These are phyloP conservation scores for Kandelia obovata DNA, from an alignment of 345 rosid genomes.

Conservation along the genomic window DNA sequence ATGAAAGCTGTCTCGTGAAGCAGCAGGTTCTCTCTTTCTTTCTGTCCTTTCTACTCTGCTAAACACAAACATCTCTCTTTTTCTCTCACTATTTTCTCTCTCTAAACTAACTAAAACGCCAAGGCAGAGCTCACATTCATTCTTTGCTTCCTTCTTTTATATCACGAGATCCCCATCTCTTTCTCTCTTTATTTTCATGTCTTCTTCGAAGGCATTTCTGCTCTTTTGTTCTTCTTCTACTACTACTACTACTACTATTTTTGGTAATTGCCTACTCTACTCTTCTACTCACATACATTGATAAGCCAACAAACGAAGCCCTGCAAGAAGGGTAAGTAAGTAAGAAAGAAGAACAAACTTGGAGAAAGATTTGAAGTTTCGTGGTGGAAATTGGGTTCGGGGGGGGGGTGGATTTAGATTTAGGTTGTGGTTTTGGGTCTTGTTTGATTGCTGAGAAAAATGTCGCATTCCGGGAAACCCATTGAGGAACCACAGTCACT, in stretches of 20 bases:
- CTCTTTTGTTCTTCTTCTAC: slow-evolving; percentile 11
- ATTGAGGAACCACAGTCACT: slow-evolving; percentile 9
- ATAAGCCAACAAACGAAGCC: neutral
- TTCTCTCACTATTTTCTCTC: neutral
- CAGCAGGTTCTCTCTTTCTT: slow-evolving; percentile 20
- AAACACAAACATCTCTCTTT: neutral
- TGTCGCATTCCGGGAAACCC: slow-evolving; percentile 64
- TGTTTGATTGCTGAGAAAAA: slow-evolving; percentile 1
- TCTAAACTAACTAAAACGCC: neutral
- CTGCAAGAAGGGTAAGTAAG: no score
- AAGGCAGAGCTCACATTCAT: slow-evolving; percentile 40
- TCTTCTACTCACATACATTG: neutral
- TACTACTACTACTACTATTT: neutral
- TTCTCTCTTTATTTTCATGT: slow-evolving; percentile 23
- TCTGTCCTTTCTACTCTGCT: neutral
- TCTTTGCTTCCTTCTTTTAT: slow-evolving; percentile 56
- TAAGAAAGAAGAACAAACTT: neutral
- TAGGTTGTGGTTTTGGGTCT: neutral
- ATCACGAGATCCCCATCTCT: slow-evolving; percentile 73
- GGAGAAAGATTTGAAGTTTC: neutral
- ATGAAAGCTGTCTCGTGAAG: slow-evolving; percentile 42
- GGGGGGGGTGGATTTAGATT: neutral
- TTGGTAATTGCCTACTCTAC: neutral
- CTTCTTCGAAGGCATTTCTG: slow-evolving; percentile 30
- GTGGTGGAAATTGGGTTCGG: neutral